Base-by-base conservation (phyloP, 129 eudicot species). In the Flaveria ramosissima region DNA sequence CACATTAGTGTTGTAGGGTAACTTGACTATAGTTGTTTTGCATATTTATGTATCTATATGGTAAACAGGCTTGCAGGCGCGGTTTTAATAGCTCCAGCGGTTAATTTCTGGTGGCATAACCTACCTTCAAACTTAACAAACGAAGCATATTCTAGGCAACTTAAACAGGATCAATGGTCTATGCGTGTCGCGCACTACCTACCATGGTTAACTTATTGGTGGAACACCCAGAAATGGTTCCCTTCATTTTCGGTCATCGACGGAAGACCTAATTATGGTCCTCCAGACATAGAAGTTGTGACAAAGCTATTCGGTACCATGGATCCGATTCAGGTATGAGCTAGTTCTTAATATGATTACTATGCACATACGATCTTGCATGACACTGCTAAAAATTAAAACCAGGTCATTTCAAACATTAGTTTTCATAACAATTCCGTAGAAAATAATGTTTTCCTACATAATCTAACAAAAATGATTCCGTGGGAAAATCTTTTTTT, bases 191-290 rank as follows among this genome's bases (percentile, higher is more conserved):
- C 88, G 32, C 89, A 89, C 55, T 42, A 88, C 55, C 16, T 71
- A 39, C 95, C 97, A 4, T 83, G 89, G 95, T 80, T 92, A 42
- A 92, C 77, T 53, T 92, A 83, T 60, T 92, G 92, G 97, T 92
- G 95, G 95, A 88, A 92, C 70, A 83, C 90, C 50, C 92, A 84
- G 27, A 85, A 72, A 61, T 71, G 85, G 76, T 92, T 92, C 17
- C 90, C 89, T 15, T 3, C 53, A 71, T 72, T 20, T 1, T 59
- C 83, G 42, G 64, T 81, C 39, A 45, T 84, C 0, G 78, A 61
- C 60, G 71, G 47, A 56, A 46, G 30, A 41, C 84, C 83, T 2
- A 73, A 46, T 41, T 87, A 46, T 77, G 50, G 86, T 56, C 56
- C 61, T 1, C 71, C 79, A 5, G 93, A 90, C 62, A 4, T 10